Evolutionary conservation across 495 filamentous ascomycete species (phyloP), one percentile per base, ranked within the genome.

Genomic region (Penicillium crystallinum): DNA sequence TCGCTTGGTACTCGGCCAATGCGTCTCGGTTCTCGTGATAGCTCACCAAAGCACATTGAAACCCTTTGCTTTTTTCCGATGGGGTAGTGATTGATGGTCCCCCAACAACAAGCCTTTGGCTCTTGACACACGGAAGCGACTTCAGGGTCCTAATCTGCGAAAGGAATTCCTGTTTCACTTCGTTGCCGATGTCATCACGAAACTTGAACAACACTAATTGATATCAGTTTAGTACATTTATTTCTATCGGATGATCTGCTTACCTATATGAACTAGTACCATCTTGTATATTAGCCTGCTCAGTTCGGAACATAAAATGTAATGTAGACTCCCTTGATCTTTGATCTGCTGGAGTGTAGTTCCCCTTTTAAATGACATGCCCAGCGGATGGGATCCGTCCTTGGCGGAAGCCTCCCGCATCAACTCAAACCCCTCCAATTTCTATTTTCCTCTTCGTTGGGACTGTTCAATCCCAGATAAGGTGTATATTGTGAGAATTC

Each of bases 171-270:
- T 67, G 52, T 59, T 67, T 67, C 49, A 74, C 65, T 10, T 58
- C 58, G 6, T 60, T 35, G 4, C 56, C 59, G 10, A 69, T 59
- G 19, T 72, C 66, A 1, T 62, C 47, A 10, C 64, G 63, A 44
- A 78, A 77, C 49, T 75, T 75, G 59, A 78, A 76, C 22, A 77
- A 49, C 2, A 78, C 74, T 78, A 29, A 33, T 48, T 4, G 25
- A 12, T 23, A 18, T 42, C 12, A 43, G n/a, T 14, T 33, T 36
- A 6, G 18, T 27, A 22, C 6, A 35, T 34, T 11, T 10, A 8
- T 31, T n/a, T 15, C 33, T 3, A 15, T 10, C 2, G 12, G 14
- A 22, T 18, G 3, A 21, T 14, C 54, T 51, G 38, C n/a, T n/a
- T 40, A 72, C 69, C 69, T 17, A 72, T 72, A 30, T 70, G 69